A percentile compares a stretch with the other conserved stretches of the same genome.
Conservation (phyloP, 768 basidiomycete genomes). For the Amanita subjunquillea region DNA sequence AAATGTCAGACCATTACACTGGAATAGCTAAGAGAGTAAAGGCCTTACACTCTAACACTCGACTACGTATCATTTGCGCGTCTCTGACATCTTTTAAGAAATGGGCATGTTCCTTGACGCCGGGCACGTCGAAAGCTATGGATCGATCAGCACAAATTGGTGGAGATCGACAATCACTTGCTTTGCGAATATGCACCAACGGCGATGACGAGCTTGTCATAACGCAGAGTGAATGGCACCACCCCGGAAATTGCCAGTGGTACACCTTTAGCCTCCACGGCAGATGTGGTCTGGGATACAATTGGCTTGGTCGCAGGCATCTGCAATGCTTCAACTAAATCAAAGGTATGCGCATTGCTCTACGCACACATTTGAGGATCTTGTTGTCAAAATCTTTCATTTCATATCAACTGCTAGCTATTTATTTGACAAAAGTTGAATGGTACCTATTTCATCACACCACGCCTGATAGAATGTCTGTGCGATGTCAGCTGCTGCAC, state of each 20-base stretch:
- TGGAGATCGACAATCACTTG: constrained; percentile 19
- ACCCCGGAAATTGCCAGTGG: constrained; percentile 4
- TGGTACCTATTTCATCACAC: constrained; percentile 60
- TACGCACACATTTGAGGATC: constrained; percentile 46
- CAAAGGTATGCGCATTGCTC: not conserved
- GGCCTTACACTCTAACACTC: constrained; percentile 60
- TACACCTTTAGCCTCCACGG: not conserved
- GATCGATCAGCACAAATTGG: constrained; percentile 1
- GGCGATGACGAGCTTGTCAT: constrained; percentile 77
- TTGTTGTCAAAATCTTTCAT: constrained; percentile 49
- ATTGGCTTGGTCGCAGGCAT: constrained; percentile 51
- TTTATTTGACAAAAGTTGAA: not conserved
- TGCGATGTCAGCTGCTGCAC: not conserved
- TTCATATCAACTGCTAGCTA: not conserved
- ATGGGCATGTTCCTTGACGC: constrained; percentile 72
- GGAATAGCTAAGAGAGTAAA: not conserved
- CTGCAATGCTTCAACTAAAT: constrained; percentile 18
- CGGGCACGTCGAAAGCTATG: constrained; percentile 59
- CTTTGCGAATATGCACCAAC: constrained; percentile 85
- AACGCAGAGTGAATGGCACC: constrained; percentile 44
- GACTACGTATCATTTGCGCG: constrained; percentile 57
- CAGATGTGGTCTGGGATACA: constrained; percentile 14
- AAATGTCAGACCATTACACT: not conserved
- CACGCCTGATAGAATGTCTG: constrained; percentile 65
- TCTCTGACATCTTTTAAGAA: constrained; percentile 78